Evolutionary conservation across 768 basidiomycete species (phyloP), one percentile per base, ranked within the genome.

Genomic region (Phylloporus sp.): DNA sequence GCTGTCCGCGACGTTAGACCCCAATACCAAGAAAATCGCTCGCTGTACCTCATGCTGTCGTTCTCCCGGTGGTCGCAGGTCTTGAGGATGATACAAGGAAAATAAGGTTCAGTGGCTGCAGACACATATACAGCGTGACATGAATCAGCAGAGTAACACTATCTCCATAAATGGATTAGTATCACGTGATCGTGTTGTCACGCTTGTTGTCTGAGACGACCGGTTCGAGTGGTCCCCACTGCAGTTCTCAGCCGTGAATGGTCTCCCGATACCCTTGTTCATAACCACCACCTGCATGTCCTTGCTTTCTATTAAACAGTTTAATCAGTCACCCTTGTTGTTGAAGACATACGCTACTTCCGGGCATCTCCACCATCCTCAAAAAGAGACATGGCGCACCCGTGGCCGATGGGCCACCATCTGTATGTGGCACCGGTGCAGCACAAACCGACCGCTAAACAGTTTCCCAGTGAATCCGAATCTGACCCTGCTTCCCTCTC

Each of bases 71-170:
- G 27, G 27, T 18, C 35, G 45, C n/a, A 35, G 42, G 55, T 58
- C 50, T 54, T 47, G 63, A 57, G 66, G 65, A 61, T 63, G 47
- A 16, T 15, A 35, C 35, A 35, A 6, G 27, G 13, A 18, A 54
- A 56, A 53, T 28, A 69, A 62, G 47, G 67, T 69, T 67, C 49
- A 38, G 67, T 70, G 69, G 69, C 67, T 62, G n/a, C 15, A 4
- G 26, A 27, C 39, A 51, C 38, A 63, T 70, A 70, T 69, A 69
- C 67, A 70, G 61, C n/a, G 69, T 70, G 69, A 69, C 63, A 59
- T 64, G 47, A 62, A 9, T 53, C 55, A 57, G 46, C 55, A 43
- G 29, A 35, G 62, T 68, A 62, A 64, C 62, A 3, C 0, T 0
- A 0, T 3, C 1, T 4, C 52, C 12, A 26, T 29, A 62, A 38